phyloP scores from a whole-genome alignment of 1,284 basidiomycete species.

The Thecaphora thlaspeos region DNA sequence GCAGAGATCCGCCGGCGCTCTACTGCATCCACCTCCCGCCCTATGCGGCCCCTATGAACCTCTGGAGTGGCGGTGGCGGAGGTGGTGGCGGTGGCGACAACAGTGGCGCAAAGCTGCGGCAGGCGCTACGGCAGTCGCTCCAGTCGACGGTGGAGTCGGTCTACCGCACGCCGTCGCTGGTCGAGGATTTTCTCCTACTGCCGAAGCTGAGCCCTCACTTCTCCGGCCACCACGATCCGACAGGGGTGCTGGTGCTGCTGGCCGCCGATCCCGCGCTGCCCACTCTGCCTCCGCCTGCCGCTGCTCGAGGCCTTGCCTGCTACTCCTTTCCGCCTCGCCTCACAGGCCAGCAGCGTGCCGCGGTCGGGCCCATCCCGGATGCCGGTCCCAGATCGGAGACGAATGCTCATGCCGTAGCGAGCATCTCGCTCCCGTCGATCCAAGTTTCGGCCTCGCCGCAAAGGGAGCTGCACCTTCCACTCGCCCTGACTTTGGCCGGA shows the following conservation, averaged over 20 bases:
- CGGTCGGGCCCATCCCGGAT: too few species aligned
- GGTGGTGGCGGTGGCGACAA: too few species aligned
- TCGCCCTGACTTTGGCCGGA: conserved; percentile 41
- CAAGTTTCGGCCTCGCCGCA: conserved; percentile 1
- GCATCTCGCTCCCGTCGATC: too few species aligned
- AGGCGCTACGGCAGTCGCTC: conserved; percentile 27
- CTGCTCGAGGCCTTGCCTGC: conserved; percentile 42
- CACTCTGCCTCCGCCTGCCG: conserved; percentile 46
- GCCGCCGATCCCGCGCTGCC: conserved; percentile 44
- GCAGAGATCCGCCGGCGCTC: conserved; percentile 67
- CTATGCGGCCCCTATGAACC: conserved; percentile 64
- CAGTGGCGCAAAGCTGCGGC: conserved; percentile 53
- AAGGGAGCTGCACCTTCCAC: conserved; percentile 38
- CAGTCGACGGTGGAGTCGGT: conserved; percentile 65
- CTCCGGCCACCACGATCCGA: conserved; percentile 69
- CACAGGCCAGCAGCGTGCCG: too few species aligned
- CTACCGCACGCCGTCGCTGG: conserved; percentile 61
- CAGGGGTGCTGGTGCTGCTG: conserved; percentile 64
- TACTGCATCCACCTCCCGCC: conserved; percentile 72
- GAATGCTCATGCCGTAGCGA: too few species aligned
- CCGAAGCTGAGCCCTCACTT: conserved; percentile 74
- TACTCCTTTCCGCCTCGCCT: conserved; percentile 46
- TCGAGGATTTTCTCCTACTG: conserved; percentile 74
- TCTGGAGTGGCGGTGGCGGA: conserved; percentile 59
- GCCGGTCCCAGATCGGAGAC: background rate